A percentile compares a stretch with the other conserved stretches of the same genome.
Evolutionary conservation across 257 asterid species (phyloP).

Genomic region (Jacaranda copaia): DNA sequence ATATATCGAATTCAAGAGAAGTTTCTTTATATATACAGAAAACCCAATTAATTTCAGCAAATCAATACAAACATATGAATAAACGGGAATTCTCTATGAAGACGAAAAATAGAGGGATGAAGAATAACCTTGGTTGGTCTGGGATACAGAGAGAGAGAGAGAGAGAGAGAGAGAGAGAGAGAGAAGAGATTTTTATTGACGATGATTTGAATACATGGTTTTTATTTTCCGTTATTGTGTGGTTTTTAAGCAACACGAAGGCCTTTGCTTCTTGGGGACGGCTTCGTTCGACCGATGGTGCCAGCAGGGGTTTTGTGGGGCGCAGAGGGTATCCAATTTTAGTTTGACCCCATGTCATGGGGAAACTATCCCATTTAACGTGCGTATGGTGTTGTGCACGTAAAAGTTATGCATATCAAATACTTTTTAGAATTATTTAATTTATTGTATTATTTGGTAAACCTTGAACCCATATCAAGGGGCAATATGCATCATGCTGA

Average conservation of each 20-base stretch:
- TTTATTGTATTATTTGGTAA: too few relatives aligned
- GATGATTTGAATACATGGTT: neutral
- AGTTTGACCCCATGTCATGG: neutral
- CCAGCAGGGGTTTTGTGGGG: neutral
- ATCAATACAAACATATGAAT: neutral
- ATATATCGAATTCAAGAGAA: constrained; percentile 19
- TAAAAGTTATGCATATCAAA: too few relatives aligned
- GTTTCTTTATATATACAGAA: neutral
- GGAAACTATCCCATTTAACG: too few relatives aligned
- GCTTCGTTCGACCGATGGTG: constrained; percentile 17
- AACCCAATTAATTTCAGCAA: constrained; percentile 19
- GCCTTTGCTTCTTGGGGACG: too few relatives aligned
- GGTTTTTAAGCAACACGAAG: constrained; percentile 27
- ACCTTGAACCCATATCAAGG: too few relatives aligned
- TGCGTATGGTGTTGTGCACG: too few relatives aligned
- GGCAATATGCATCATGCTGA: too few relatives aligned
- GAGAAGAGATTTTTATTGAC: neutral
- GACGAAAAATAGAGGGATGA: neutral
- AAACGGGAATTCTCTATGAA: neutral
- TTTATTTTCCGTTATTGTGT: constrained; percentile 18
- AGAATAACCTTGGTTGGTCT: constrained; percentile 11
- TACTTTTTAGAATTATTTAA: too few relatives aligned
- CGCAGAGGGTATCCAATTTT: neutral
- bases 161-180: neutral
- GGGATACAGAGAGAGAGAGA: neutral